Percentiles rank a stretch among this genome's conserved stretches.
Evolutionary conservation across 2,329 filamentous ascomycete genomes (phyloP).

Genomic region (Albophoma yamanashiensis): DNA sequence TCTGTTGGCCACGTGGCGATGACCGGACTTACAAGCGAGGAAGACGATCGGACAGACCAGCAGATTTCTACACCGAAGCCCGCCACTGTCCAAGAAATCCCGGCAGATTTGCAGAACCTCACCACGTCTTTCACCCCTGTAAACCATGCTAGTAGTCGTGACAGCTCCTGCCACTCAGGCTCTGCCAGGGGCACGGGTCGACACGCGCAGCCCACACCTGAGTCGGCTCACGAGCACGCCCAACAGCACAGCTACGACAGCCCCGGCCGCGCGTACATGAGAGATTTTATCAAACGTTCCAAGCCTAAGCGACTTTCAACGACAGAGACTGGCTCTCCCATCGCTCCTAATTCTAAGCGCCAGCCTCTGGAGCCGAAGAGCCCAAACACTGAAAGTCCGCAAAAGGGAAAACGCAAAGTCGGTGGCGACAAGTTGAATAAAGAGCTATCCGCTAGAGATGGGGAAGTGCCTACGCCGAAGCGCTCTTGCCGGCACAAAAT

Average conservation of each 20-base stretch:
- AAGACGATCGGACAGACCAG: neutral
- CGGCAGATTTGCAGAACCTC: conserved; percentile 1
- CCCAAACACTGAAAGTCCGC: conserved; percentile 22
- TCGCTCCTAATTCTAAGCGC: conserved; percentile 14
- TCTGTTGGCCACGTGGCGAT: neutral
- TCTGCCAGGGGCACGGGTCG: neutral
- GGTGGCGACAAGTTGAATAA: conserved; percentile 9
- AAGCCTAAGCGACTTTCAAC: conserved; percentile 15
- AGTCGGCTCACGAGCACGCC: neutral
- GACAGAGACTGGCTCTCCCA: conserved; percentile 20
- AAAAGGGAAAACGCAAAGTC: conserved; percentile 21
- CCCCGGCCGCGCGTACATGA: conserved; percentile 22
- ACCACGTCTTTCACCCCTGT: conserved; percentile 16
- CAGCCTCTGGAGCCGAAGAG: conserved; percentile 22
- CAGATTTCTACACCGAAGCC: neutral
- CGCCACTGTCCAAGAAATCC: neutral
- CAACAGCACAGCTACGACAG: conserved; percentile 16
- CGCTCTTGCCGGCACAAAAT: conserved; percentile 11
- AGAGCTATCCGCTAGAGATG: conserved; percentile 11
- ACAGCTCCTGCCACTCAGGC: neutral
- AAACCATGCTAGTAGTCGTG: neutral
- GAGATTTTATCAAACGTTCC: conserved; percentile 24
- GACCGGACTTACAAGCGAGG: neutral
- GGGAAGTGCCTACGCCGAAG: conserved; percentile 12
- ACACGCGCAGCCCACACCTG: neutral